A percentile compares a stretch with the other conserved stretches of the same genome.
phyloP scores from a whole-genome alignment of 2,329 filamentous ascomycete species.

The Trichophyton mentagrophytes region DNA sequence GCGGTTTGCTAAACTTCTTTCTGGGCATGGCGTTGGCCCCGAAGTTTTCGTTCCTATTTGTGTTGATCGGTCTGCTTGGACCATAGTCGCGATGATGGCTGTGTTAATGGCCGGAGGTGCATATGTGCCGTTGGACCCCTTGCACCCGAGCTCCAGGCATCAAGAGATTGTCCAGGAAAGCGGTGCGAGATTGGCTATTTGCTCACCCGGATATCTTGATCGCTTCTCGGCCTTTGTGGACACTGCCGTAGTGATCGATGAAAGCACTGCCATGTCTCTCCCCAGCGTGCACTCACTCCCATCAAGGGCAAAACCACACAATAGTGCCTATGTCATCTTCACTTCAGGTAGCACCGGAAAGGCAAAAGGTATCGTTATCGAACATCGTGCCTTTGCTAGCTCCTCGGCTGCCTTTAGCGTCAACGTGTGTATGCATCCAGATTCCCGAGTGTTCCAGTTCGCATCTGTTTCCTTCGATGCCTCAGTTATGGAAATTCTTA shows the following conservation, averaged over 20 bases:
- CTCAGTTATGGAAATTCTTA: constrained; percentile 83
- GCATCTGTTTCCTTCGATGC: constrained; percentile 78
- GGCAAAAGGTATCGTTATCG: constrained; percentile 69
- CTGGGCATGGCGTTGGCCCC: constrained; percentile 9
- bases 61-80: constrained; percentile 51
- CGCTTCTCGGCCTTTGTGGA: constrained; percentile 18
- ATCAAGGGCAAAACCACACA: constrained; percentile 4
- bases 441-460: constrained; percentile 57
- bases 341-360: constrained; percentile 71
- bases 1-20: constrained; percentile 8
- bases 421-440: constrained; percentile 44
- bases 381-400: constrained; percentile 60
- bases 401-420: constrained; percentile 35
- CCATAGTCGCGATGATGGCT: constrained; percentile 60
- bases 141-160: constrained; percentile 17
- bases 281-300: constrained; percentile 24
- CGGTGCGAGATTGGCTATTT: constrained; percentile 10
- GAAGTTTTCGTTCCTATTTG: constrained; percentile 13
- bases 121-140: constrained; percentile 63
- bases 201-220: constrained; percentile 8
- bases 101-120: constrained; percentile 62
- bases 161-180: constrained; percentile 10
- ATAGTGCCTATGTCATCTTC: constrained; percentile 65
- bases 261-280: constrained; percentile 41
- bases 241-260: constrained; percentile 39